A percentile compares a stretch with the other conserved stretches of the same genome.
These are phyloP conservation scores for Tympanopsis confertula DNA, from an alignment of 2,329 filamentous ascomycete species.

Conservation along the genomic window DNA sequence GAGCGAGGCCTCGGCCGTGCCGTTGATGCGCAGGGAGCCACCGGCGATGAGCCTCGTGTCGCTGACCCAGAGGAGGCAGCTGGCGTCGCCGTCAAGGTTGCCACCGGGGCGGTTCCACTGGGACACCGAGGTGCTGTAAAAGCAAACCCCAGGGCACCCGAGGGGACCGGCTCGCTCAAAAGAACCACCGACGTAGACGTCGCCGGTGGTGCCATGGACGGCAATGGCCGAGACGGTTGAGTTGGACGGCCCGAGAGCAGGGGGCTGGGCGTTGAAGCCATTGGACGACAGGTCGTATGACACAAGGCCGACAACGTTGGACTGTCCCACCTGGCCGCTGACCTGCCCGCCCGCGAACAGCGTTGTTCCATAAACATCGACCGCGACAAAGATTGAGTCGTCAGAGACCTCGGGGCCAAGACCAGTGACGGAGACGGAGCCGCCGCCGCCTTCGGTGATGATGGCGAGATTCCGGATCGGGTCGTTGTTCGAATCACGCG, in stretches of 20 bases:
- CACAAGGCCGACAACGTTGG: constrained; percentile 60
- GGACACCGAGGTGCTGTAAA: constrained; percentile 56
- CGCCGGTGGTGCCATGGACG: constrained; percentile 54
- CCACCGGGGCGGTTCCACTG: constrained; percentile 75
- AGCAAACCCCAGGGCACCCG: constrained; percentile 71
- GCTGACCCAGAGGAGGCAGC: constrained; percentile 65
- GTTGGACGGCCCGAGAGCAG: constrained; percentile 58
- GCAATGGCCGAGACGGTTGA: constrained; percentile 68
- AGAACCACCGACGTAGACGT: constrained; percentile 76
- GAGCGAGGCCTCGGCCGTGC: constrained; percentile 49
- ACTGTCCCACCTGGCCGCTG: constrained; percentile 55
- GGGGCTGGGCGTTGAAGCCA: constrained; percentile 60
- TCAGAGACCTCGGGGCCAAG: constrained; percentile 53
- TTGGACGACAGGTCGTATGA: constrained; percentile 64
- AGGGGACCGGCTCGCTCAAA: constrained; percentile 78
- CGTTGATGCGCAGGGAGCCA: constrained; percentile 62
- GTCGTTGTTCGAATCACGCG: constrained; percentile 56
- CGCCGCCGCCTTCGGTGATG: constrained; percentile 68
- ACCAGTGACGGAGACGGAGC: constrained; percentile 56
- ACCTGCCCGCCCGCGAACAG: constrained; percentile 77
- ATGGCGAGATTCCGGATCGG: constrained; percentile 70
- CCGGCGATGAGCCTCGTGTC: constrained; percentile 63
- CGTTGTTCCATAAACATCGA: constrained; percentile 54
- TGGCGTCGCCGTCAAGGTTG: constrained; percentile 59
- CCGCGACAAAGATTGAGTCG: constrained; percentile 63